A percentile compares a stretch with the other conserved stretches of the same genome.
Evolutionary conservation across 257 asterid species (phyloP).

Genomic region (Fraxinus pennsylvanica): DNA sequence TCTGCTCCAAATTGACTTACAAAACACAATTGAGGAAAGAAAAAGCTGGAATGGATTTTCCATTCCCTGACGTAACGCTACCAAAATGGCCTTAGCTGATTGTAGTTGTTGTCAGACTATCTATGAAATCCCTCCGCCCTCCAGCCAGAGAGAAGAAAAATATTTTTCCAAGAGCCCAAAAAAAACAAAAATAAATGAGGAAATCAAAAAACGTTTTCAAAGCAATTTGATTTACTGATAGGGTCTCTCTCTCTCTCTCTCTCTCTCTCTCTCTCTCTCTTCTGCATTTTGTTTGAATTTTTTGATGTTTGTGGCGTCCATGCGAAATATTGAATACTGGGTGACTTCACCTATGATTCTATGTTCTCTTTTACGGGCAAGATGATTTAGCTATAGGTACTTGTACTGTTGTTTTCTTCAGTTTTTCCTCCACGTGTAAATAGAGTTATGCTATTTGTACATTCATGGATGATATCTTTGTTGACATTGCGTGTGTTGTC

Average conservation of each 20-base stretch:
- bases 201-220: background rate
- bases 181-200: background rate
- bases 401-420: background rate
- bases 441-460: no score
- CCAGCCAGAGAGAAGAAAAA: background rate
- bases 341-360: background rate
- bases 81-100: background rate
- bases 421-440: background rate
- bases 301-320: background rate
- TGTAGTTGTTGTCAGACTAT: background rate
- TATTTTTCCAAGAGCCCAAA: background rate
- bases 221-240: background rate
- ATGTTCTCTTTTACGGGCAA: background rate
- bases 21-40: background rate
- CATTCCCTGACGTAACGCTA: background rate
- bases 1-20: background rate
- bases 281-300: background rate
- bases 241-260: background rate
- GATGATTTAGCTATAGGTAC: background rate
- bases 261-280: background rate
- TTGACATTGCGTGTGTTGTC: no score
- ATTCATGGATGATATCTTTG: no score
- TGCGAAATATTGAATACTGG: background rate
- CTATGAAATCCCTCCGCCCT: background rate
- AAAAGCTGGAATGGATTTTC: background rate